Evolutionary conservation across 371 early-diverging fungal genomes (phyloP).

Genomic region (Apophysomyces trapeziformis): DNA sequence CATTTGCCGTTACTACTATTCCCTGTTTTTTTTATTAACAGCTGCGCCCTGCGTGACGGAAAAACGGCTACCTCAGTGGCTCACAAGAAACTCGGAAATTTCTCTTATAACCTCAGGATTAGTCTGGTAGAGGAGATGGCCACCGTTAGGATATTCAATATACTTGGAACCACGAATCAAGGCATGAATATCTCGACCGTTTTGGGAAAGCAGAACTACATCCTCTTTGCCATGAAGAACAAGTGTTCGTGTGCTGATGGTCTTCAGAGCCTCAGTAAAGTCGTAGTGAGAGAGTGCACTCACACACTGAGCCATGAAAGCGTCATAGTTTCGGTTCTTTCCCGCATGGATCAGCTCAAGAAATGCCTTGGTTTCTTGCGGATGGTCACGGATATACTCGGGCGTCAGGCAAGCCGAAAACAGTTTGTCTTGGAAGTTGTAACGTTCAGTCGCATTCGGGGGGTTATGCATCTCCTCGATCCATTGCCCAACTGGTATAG

Average conservation of each 20-base stretch:
- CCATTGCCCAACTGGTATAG: background rate
- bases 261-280: background rate
- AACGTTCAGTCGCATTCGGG: background rate
- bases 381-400: background rate
- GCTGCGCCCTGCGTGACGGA: too few species aligned
- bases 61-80: background rate
- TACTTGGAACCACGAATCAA: background rate
- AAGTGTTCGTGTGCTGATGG: background rate
- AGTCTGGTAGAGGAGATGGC: background rate
- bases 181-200: background rate
- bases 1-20: too few species aligned
- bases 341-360: background rate
- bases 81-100: background rate
- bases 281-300: background rate
- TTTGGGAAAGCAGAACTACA: background rate
- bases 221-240: background rate
- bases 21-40: too few species aligned
- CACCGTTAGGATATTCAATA: background rate
- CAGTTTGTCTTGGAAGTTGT: background rate
- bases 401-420: background rate
- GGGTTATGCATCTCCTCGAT: background rate
- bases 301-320: background rate
- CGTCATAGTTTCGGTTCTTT: background rate
- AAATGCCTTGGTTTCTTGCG: background rate
- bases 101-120: background rate